phyloP scores from a whole-genome alignment of 1,284 basidiomycete species.

The Hymenochaete sp. region DNA sequence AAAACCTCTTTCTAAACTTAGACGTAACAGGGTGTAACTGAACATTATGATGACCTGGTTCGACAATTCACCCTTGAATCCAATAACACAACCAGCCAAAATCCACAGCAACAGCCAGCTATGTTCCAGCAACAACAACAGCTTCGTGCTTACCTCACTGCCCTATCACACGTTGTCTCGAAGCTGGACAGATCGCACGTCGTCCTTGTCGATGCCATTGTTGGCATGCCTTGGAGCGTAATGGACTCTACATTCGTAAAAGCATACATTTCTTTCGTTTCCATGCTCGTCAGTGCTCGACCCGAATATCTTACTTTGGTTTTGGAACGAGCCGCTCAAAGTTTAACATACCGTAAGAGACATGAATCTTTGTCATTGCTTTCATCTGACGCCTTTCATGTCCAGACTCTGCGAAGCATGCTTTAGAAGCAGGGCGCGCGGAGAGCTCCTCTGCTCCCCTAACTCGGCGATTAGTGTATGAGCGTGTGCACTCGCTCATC shows the following conservation, averaged over 20 bases:
- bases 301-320: constrained; percentile 88
- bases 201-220: constrained; percentile 81
- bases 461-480: constrained; percentile 79
- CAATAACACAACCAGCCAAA: constrained; percentile 20
- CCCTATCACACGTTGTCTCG: constrained; percentile 73
- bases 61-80: constrained; percentile 58
- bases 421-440: constrained; percentile 44
- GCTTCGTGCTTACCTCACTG: constrained; percentile 63
- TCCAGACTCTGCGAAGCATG: constrained; percentile 61
- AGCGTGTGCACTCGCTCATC: constrained; percentile 80
- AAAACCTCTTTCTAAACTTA: constrained; percentile 12
- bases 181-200: constrained; percentile 74
- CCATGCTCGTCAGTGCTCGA: constrained; percentile 88
- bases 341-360: constrained; percentile 80
- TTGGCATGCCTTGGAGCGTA: constrained; percentile 86
- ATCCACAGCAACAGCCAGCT: constrained; percentile 27
- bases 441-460: constrained; percentile 62
- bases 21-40: constrained; percentile 46
- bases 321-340: constrained; percentile 72
- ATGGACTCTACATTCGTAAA: constrained; percentile 79
- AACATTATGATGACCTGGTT: constrained; percentile 63
- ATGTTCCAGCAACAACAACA: constrained; percentile 34
- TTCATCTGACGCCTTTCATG: constrained; percentile 5
- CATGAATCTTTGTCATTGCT: constrained; percentile 19
- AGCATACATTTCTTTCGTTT: constrained; percentile 81